Percentiles rank a stretch among this genome's conserved stretches.
Evolutionary conservation across 768 basidiomycete species (phyloP).

Genomic region (Thelephora aurantiotincta): DNA sequence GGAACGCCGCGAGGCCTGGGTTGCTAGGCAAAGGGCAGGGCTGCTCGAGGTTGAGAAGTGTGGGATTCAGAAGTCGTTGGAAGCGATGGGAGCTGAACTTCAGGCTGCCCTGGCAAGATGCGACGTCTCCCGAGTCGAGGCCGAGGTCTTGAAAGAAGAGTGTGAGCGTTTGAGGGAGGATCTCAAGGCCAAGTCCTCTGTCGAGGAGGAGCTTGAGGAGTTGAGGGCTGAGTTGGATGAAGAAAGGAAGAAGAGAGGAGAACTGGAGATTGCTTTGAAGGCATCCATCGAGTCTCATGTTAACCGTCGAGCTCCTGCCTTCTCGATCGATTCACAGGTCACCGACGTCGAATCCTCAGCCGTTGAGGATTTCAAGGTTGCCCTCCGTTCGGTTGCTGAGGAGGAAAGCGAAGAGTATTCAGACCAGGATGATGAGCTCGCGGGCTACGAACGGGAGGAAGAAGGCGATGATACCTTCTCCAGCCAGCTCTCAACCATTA

Average conservation of each 20-base stretch:
- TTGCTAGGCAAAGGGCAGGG: conserved; percentile 60
- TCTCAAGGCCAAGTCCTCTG: conserved; percentile 5
- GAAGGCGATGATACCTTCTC: conserved; percentile 47
- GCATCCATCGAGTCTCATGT: conserved; percentile 13
- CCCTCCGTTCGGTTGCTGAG: conserved; percentile 28
- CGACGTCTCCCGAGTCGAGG: conserved; percentile 11
- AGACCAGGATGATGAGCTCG: conserved; percentile 44
- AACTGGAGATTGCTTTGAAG: conserved; percentile 42
- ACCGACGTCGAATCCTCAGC: conserved; percentile 55
- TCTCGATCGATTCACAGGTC: conserved; percentile 50
- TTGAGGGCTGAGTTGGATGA: conserved; percentile 21
- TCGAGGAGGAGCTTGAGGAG: conserved; percentile 12
- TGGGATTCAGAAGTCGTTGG: conserved; percentile 35
- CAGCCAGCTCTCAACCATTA: conserved; percentile 20
- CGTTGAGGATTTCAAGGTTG: conserved; percentile 25
- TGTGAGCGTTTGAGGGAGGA: conserved; percentile 23
- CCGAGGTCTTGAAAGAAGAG: conserved; percentile 21
- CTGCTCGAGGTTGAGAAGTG: conserved; percentile 54
- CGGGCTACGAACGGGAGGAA: conserved; percentile 59
- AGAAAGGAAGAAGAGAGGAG: conserved; percentile 26
- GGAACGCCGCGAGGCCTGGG: conserved; percentile 76
- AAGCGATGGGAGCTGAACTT: conserved; percentile 18
- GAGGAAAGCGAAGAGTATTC: conserved; percentile 38
- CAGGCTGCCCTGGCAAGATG: conserved; percentile 17
- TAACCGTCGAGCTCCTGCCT: conserved; percentile 31